Conservation (phyloP, 75 land plant species). For the Isoetes taiwanensis region DNA sequence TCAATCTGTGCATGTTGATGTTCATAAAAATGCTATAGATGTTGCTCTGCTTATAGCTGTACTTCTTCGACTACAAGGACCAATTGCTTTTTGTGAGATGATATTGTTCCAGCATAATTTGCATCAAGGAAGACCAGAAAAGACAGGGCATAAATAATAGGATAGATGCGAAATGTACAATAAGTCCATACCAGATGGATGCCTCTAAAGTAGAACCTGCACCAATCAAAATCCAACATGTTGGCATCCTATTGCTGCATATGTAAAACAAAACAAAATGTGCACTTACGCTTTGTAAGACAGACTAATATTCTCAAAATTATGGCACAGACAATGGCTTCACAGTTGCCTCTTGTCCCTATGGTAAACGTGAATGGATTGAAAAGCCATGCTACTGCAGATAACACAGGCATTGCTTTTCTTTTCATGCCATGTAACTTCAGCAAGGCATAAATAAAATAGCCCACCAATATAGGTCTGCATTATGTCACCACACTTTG, state of each 20-base stretch:
- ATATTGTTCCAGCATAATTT: conserved; percentile 11
- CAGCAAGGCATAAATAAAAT: conserved; percentile 46
- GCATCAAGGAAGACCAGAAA: conserved; percentile 49
- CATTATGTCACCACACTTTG: too few species aligned
- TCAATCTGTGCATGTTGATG: conserved; percentile 38
- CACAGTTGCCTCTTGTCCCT: conserved; percentile 95
- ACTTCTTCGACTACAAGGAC: too few species aligned
- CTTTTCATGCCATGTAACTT: conserved; percentile 47
- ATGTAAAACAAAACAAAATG: not conserved
- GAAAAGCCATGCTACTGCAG: conserved; percentile 71
- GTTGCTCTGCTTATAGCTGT: too few species aligned
- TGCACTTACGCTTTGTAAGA: conserved; percentile 15
- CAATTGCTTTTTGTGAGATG: too few species aligned
- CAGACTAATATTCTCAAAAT: conserved; percentile 62
- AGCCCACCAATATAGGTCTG: conserved; percentile 92
- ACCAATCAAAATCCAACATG: too few species aligned
- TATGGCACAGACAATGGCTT: conserved; percentile 83
- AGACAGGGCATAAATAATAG: conserved; percentile 84
- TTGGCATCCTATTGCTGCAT: too few species aligned
- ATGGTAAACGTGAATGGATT: conserved; percentile 99
- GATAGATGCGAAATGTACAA: conserved; percentile 96
- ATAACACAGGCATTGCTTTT: conserved; percentile 23
- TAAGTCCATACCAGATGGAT: conserved; percentile 94
- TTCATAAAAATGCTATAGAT: too few species aligned
- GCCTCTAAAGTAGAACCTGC: conserved; percentile 69